These are phyloP conservation scores for Hibiscus trionum DNA, from an alignment of 345 rosid species.

Conservation along the genomic window DNA sequence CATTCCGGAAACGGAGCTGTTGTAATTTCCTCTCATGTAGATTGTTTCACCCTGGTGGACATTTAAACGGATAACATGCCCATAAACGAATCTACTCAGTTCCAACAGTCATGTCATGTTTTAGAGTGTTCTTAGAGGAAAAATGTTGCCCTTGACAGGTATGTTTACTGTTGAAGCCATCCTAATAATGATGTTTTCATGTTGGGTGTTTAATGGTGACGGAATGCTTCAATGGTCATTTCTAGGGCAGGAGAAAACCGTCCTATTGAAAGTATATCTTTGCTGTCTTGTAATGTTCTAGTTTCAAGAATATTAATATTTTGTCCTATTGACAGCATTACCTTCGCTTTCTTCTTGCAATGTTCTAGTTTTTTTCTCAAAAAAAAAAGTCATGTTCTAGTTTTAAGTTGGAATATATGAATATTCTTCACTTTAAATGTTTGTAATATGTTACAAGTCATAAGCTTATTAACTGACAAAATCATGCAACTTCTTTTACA, in stretches of 20 bases:
- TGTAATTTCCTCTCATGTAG: neutral
- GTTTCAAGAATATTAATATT: neutral
- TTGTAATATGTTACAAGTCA: no score
- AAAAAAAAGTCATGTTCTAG: no score
- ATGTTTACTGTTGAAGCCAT: no score
- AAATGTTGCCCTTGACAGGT: no score
- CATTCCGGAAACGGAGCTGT: neutral
- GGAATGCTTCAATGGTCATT: no score
- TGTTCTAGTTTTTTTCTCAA: neutral
- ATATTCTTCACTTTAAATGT: no score
- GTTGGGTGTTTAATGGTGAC: no score
- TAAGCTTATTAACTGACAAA: neutral
- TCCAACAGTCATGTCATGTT: no score
- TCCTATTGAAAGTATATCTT: neutral
- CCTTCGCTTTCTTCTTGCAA: neutral
- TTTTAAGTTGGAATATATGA: no score
- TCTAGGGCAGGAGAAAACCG: no score
- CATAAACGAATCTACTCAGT: neutral
- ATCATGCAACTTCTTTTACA: neutral
- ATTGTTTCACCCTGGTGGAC: neutral
- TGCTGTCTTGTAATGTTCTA: slow-evolving; percentile 1
- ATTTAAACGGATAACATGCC: neutral
- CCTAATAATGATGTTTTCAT: no score
- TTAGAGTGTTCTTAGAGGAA: no score
- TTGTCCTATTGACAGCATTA: neutral